Percentiles rank a stretch among this genome's conserved stretches.
Conservation (phyloP, 1,284 basidiomycete genomes). For the Fomes fomentarius region DNA sequence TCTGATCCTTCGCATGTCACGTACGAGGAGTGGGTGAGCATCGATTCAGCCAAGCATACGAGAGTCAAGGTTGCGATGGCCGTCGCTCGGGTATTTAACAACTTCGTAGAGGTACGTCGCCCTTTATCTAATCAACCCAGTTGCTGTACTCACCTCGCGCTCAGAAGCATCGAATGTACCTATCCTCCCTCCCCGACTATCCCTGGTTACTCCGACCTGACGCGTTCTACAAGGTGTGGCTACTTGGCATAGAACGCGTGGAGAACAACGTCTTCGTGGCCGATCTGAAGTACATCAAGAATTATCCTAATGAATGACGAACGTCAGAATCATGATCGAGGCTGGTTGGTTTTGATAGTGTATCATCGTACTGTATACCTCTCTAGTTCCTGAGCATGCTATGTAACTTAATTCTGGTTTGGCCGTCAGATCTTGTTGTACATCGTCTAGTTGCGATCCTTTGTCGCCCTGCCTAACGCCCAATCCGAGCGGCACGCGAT, state of each 20-base stretch:
- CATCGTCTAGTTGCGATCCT: no score
- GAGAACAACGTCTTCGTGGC: conserved; percentile 19
- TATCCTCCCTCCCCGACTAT: not conserved
- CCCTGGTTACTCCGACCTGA: conserved; percentile 13
- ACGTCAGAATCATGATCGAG: no score
- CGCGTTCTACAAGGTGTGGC: conserved; percentile 18
- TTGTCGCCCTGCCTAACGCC: no score
- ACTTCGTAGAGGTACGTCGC: conserved; percentile 16
- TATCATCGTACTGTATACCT: no score
- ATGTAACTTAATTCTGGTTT: no score
- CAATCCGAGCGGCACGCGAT: no score
- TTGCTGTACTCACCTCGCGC: not conserved
- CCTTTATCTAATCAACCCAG: no score
- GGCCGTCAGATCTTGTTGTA: no score
- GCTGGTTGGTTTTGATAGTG: no score
- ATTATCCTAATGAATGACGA: conserved; percentile 8
- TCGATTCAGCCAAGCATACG: conserved; percentile 3
- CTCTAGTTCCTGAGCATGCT: no score
- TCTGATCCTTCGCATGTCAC: not conserved
- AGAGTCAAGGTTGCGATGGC: conserved; percentile 16
- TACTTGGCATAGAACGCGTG: conserved; percentile 15
- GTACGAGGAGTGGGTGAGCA: conserved; percentile 16
- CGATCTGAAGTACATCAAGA: conserved; percentile 18
- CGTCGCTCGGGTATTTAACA: conserved; percentile 11
- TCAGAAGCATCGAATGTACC: conserved; percentile 1